A percentile compares a stretch with the other conserved stretches of the same genome.
These are phyloP conservation scores for Russula dissimulans DNA, from an alignment of 768 basidiomycete genomes.

Conservation along the genomic window DNA sequence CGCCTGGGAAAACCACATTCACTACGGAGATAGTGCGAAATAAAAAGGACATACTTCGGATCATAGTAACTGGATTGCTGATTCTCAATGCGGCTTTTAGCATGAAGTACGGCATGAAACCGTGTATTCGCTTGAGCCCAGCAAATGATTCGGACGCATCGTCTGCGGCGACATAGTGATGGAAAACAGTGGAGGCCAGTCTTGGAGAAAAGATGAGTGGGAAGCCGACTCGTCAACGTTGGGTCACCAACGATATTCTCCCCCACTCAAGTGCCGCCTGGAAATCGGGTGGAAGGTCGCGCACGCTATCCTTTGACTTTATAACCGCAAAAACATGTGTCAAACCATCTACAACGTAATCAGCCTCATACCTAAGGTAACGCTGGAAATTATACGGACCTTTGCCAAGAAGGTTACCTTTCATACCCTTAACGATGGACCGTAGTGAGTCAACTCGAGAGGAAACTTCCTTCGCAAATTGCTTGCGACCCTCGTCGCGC, in stretches of 20 bases:
- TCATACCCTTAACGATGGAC: conserved; percentile 76
- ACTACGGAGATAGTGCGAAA: background rate
- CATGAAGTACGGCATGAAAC: conserved; percentile 96
- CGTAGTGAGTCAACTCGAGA: conserved; percentile 78
- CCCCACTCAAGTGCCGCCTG: conserved; percentile 93
- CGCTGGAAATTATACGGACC: conserved; percentile 32
- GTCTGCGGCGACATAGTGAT: conserved; percentile 89
- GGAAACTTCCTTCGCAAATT: conserved; percentile 82
- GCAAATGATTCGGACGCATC: conserved; percentile 84
- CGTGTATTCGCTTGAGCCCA: conserved; percentile 85
- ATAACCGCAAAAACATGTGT: conserved; percentile 84
- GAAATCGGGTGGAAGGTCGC: conserved; percentile 75
- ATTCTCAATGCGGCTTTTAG: conserved; percentile 86
- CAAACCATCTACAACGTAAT: conserved; percentile 62
- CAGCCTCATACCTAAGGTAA: background rate
- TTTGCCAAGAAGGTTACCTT: conserved; percentile 88
- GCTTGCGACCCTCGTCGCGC: conserved; percentile 78
- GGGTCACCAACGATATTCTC: conserved; percentile 74
- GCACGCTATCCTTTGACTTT: conserved; percentile 67
- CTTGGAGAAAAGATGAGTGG: conserved; percentile 32
- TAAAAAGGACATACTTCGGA: conserved; percentile 51
- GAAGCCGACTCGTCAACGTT: background rate
- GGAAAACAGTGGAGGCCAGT: conserved; percentile 92
- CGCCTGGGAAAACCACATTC: conserved; percentile 27
- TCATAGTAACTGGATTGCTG: conserved; percentile 95